phyloP scores from a whole-genome alignment of 805 yeast genomes.

The Yarrowia alimentaria region DNA sequence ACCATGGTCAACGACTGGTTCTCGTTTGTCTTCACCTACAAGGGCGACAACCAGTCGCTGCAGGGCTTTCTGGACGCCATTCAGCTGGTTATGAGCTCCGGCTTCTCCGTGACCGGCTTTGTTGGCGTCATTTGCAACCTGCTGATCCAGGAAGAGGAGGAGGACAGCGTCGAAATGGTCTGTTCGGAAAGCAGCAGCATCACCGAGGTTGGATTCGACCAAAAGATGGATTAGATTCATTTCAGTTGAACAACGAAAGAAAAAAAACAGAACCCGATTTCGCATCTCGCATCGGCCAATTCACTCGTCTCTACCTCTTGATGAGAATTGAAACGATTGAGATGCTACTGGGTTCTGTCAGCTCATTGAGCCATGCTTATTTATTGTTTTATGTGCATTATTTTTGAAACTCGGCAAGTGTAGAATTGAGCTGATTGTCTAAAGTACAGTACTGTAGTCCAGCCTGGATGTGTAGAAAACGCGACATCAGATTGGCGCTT shows the following conservation, averaged over 20 bases:
- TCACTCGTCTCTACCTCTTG: too few relatives aligned
- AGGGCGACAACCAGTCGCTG: slow-evolving; percentile 56
- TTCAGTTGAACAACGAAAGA: not conserved
- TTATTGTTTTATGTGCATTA: too few relatives aligned
- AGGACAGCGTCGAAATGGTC: too few relatives aligned
- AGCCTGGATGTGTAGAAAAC: too few relatives aligned
- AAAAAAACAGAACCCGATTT: not conserved
- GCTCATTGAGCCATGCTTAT: too few relatives aligned
- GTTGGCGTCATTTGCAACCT: slow-evolving; percentile 61
- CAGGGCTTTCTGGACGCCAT: slow-evolving; percentile 68
- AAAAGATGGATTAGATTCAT: not conserved
- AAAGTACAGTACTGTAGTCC: too few relatives aligned
- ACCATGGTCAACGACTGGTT: slow-evolving; percentile 67
- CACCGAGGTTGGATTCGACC: not conserved
- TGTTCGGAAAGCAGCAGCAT: not conserved
- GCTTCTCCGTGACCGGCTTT: slow-evolving; percentile 69
- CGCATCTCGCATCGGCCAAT: too few relatives aligned
- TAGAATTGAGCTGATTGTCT: too few relatives aligned
- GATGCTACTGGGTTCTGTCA: too few relatives aligned
- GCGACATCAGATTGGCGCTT: too few relatives aligned
- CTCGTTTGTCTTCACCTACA: slow-evolving; percentile 59
- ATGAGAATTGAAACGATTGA: too few relatives aligned
- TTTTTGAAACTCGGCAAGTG: too few relatives aligned
- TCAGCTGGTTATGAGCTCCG: slow-evolving; percentile 66
- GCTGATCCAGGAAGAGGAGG: slow-evolving; percentile 42